A percentile compares a stretch with the other conserved stretches of the same genome.
Conservation (phyloP, 176 grass and related monocot genomes). For the barley (Hordeum vulgare) region MorexV3_pseudomolecules_assembly NC_058519.1:10631393-10631892, state of each 20-base stretch:
- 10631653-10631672: not conserved
- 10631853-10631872: constrained; percentile 74
- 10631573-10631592: too few species aligned
- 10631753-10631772: constrained; percentile 56
- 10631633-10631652: not conserved
- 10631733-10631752: constrained; percentile 79
- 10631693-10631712: not conserved
- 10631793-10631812: constrained; percentile 70
- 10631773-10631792: constrained; percentile 81
- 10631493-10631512: not conserved
- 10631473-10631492: not conserved
- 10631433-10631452: constrained; percentile 82
- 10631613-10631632: too few species aligned
- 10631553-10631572: too few species aligned
- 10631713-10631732: constrained; percentile 48
- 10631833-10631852: constrained; percentile 48
- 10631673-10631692: not conserved
- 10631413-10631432: constrained; percentile 71
- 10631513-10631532: not conserved
- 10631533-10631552: not conserved
- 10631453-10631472: constrained; percentile 1
- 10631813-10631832: constrained; percentile 73
- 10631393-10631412: constrained; percentile 84
- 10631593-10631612: too few species aligned
- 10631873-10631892: constrained; percentile 71